phyloP scores from a whole-genome alignment of 192 early-diverging fungal species.

The Borealophlyctis nickersoniae region DNA sequence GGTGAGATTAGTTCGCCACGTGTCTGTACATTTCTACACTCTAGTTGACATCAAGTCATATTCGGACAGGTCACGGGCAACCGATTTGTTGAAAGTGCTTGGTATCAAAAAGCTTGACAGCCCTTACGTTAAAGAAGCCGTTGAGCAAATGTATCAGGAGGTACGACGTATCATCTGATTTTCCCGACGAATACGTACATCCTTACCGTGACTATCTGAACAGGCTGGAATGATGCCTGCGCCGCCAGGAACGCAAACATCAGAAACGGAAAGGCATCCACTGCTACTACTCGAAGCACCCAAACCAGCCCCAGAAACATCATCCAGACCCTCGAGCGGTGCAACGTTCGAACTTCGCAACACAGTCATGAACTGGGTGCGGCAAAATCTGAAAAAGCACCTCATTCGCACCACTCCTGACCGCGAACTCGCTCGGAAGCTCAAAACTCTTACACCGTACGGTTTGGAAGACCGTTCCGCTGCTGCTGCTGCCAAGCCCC shows the following conservation, averaged over 20 bases:
- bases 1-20: slow-evolving; percentile 16
- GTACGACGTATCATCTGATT: background rate
- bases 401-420: slow-evolving; percentile 32
- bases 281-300: background rate
- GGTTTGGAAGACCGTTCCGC: slow-evolving; percentile 36
- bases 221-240: too few relatives aligned
- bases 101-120: slow-evolving; percentile 25
- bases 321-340: too few relatives aligned
- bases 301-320: background rate
- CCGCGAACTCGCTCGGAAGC: slow-evolving; percentile 25
- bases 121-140: slow-evolving; percentile 16
- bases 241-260: too few relatives aligned
- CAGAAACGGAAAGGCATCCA: background rate
- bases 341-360: slow-evolving; percentile 28
- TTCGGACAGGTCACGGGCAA: slow-evolving; percentile 19
- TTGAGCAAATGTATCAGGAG: slow-evolving; percentile 21
- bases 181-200: too few relatives aligned
- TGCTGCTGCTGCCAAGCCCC: too few relatives aligned
- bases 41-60: background rate
- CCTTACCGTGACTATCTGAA: background rate
- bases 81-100: slow-evolving; percentile 18
- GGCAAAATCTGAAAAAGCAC: slow-evolving; percentile 28
- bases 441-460: slow-evolving; percentile 30
- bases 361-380: slow-evolving; percentile 30
- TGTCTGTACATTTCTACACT: background rate